These are phyloP conservation scores for Elsinoe batatas DNA, from an alignment of 2,329 filamentous ascomycete genomes.

Conservation along the genomic window DNA sequence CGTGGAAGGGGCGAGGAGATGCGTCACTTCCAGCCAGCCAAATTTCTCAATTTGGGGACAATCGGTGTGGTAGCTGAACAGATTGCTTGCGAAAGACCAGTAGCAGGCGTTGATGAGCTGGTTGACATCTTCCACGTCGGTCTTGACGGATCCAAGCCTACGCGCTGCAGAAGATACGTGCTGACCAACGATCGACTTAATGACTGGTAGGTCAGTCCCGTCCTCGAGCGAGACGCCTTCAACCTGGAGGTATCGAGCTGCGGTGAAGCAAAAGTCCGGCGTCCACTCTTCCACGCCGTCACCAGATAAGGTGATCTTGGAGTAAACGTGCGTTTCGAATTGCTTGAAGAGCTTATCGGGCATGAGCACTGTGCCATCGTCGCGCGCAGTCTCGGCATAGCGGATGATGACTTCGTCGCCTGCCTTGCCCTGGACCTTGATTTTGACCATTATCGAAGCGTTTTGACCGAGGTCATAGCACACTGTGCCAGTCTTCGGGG, in stretches of 20 bases:
- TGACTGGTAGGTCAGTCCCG: conserved; percentile 24
- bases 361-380: conserved; percentile 31
- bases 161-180: conserved; percentile 33
- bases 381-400: conserved; percentile 25
- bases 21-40: conserved; percentile 40
- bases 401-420: conserved; percentile 26
- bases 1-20: conserved; percentile 36
- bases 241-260: conserved; percentile 34
- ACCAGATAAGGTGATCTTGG: conserved; percentile 29
- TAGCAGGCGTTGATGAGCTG: conserved; percentile 36
- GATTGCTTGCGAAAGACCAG: conserved; percentile 36
- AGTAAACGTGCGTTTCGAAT: conserved; percentile 32
- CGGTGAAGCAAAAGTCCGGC: conserved; percentile 36
- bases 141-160: conserved; percentile 30
- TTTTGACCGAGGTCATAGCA: conserved; percentile 28
- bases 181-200: conserved; percentile 29
- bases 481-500: conserved; percentile 21
- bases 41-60: conserved; percentile 40
- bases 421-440: conserved; percentile 22
- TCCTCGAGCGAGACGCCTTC: conserved; percentile 28
- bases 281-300: conserved; percentile 28
- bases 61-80: conserved; percentile 41
- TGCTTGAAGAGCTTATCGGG: conserved; percentile 33
- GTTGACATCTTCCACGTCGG: conserved; percentile 34
- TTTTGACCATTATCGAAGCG: conserved; percentile 26